A percentile compares a stretch with the other conserved stretches of the same genome.
Evolutionary conservation across 495 filamentous ascomycete species (phyloP).

Genomic region (Staphylotrichum tortipilum): DNA sequence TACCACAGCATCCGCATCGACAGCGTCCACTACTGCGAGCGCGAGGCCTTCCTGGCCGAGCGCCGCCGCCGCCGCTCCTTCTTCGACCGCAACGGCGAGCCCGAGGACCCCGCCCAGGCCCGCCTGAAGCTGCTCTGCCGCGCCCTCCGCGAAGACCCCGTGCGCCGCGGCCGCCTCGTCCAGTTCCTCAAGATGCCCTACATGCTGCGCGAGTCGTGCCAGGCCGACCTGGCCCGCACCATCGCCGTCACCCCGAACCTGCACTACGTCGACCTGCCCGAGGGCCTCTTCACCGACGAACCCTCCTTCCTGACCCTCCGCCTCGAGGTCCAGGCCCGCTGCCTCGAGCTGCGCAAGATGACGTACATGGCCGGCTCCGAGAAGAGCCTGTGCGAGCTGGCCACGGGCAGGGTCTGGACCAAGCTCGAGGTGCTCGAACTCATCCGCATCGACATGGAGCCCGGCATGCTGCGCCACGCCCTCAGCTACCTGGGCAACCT

Average conservation of each 20-base stretch:
- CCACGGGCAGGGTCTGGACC: slow-evolving; percentile 58
- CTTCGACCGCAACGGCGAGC: slow-evolving; percentile 65
- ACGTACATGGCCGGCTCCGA: slow-evolving; percentile 71
- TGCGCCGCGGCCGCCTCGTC: slow-evolving; percentile 54
- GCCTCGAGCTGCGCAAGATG: slow-evolving; percentile 81
- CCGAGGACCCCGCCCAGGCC: slow-evolving; percentile 66
- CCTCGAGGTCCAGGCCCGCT: slow-evolving; percentile 74
- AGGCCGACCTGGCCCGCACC: slow-evolving; percentile 73
- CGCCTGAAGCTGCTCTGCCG: slow-evolving; percentile 72
- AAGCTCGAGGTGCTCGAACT: slow-evolving; percentile 77
- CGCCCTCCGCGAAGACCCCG: slow-evolving; percentile 64
- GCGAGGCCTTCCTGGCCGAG: slow-evolving; percentile 69
- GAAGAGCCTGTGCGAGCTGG: slow-evolving; percentile 61
- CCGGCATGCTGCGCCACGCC: slow-evolving; percentile 57
- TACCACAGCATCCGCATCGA: slow-evolving; percentile 91
- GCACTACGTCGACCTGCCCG: slow-evolving; percentile 84
- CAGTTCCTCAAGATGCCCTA: slow-evolving; percentile 85
- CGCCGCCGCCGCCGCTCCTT: slow-evolving; percentile 60
- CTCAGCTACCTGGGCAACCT: slow-evolving; percentile 58
- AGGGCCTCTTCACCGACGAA: slow-evolving; percentile 77
- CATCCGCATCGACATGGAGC: slow-evolving; percentile 61
- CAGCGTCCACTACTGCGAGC: slow-evolving; percentile 86
- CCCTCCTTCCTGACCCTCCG: slow-evolving; percentile 61
- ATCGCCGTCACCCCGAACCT: slow-evolving; percentile 79
- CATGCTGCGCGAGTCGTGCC: slow-evolving; percentile 85